A percentile compares a stretch with the other conserved stretches of the same genome.
These are phyloP conservation scores for Ashbya aceris DNA, from an alignment of 1,139 yeast species.

Conservation along the genomic window DNA sequence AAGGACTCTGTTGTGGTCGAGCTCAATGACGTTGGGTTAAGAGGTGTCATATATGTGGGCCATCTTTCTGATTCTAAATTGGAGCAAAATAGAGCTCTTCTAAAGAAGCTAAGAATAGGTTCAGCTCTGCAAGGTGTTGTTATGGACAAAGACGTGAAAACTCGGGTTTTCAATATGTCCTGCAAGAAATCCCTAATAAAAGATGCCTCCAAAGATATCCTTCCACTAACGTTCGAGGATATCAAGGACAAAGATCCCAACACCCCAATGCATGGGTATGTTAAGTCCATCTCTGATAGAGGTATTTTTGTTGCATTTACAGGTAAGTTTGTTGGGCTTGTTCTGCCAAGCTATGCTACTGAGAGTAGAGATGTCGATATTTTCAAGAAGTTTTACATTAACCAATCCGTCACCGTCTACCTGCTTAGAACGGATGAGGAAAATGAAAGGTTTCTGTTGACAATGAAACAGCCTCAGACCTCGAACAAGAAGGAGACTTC, in stretches of 20 bases:
- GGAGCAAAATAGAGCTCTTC: conserved; percentile 58
- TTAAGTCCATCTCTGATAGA: conserved; percentile 63
- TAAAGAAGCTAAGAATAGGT: conserved; percentile 55
- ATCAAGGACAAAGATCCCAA: conserved; percentile 41
- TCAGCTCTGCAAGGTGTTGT: conserved; percentile 50
- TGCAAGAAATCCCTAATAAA: conserved; percentile 59
- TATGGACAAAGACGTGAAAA: conserved; percentile 56
- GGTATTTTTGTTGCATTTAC: conserved; percentile 84
- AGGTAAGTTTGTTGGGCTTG: conserved; percentile 72
- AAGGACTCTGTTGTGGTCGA: conserved; percentile 67
- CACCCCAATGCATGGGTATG: conserved; percentile 51
- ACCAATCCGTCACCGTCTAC: conserved; percentile 62
- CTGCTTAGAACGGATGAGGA: conserved; percentile 57
- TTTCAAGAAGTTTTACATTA: conserved; percentile 43
- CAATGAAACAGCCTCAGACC: conserved; percentile 37
- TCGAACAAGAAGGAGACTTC: conserved; percentile 8
- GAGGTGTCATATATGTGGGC: conserved; percentile 66
- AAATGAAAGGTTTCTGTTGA: conserved; percentile 59
- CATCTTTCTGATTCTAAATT: conserved; percentile 70
- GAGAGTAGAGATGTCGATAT: conserved; percentile 49
- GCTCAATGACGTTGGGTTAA: conserved; percentile 41
- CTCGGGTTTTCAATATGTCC: conserved; percentile 52
- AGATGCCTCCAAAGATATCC: conserved; percentile 44
- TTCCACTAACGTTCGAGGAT: conserved; percentile 57
- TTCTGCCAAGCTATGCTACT: conserved; percentile 66